Percentiles rank a stretch among this genome's conserved stretches.
Evolutionary conservation across 1,284 basidiomycete genomes (phyloP).

Genomic region (Athelia psychrophila): DNA sequence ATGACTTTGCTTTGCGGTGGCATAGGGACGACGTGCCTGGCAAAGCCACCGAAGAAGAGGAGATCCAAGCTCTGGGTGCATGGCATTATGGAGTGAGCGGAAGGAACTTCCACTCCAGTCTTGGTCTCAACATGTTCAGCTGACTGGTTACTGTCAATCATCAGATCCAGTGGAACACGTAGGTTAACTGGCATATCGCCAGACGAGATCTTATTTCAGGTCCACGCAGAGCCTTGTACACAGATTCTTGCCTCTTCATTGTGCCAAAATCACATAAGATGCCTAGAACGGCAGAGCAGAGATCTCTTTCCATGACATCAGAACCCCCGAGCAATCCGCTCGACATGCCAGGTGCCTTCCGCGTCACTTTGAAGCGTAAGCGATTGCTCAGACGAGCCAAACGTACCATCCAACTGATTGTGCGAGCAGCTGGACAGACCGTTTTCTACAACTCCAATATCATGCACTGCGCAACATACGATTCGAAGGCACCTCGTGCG

Average conservation of each 20-base stretch:
- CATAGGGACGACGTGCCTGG: constrained; percentile 79
- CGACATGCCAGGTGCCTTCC: constrained; percentile 68
- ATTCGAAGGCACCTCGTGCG: constrained; percentile 48
- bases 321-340: constrained; percentile 57
- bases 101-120: neutral
- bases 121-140: neutral
- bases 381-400: constrained; percentile 4
- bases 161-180: constrained; percentile 85
- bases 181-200: constrained; percentile 20
- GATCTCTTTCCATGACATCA: constrained; percentile 50
- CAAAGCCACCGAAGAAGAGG: constrained; percentile 63
- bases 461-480: constrained; percentile 72
- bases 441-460: constrained; percentile 86
- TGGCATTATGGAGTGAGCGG: constrained; percentile 63
- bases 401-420: neutral
- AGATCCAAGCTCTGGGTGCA: constrained; percentile 50
- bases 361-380: constrained; percentile 59
- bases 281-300: constrained; percentile 60
- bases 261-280: constrained; percentile 69
- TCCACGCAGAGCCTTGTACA: constrained; percentile 60
- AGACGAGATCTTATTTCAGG: neutral
- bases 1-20: constrained; percentile 79
- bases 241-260: constrained; percentile 73
- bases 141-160: neutral
- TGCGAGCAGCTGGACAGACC: constrained; percentile 55